Conservation (phyloP, 495 filamentous ascomycete species). For the Cairneyella variabilis region DNA sequence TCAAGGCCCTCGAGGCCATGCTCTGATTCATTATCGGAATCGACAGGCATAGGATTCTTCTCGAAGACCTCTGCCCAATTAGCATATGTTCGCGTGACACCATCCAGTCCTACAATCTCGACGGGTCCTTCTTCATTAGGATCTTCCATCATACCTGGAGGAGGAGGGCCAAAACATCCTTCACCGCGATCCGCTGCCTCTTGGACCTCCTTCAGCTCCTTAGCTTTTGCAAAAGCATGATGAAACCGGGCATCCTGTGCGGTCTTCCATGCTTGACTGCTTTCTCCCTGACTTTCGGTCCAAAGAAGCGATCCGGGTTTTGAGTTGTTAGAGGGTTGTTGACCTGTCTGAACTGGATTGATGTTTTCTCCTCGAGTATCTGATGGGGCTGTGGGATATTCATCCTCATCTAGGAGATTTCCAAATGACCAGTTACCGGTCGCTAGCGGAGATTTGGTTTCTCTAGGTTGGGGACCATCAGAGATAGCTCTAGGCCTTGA, state of each 20-base stretch:
- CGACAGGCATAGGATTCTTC: neutral
- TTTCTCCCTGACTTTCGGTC: neutral
- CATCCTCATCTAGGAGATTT: slow-evolving; percentile 15
- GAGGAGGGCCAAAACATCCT: neutral
- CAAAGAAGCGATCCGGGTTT: neutral
- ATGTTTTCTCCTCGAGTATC: neutral
- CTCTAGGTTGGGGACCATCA: slow-evolving; percentile 38
- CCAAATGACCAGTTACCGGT: slow-evolving; percentile 46
- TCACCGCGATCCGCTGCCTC: neutral
- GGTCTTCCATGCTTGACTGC: slow-evolving; percentile 16
- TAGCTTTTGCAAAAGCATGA: slow-evolving; percentile 6
- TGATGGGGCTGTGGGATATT: no score
- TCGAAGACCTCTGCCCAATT: slow-evolving; percentile 19
- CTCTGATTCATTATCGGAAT: slow-evolving; percentile 31
- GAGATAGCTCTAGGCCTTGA: slow-evolving; percentile 38
- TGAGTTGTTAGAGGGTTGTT: no score
- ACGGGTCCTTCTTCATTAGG: slow-evolving; percentile 21
- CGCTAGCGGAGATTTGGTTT: slow-evolving; percentile 34
- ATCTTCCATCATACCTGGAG: neutral
- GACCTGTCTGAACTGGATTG: no score
- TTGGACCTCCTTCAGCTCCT: slow-evolving; percentile 6
- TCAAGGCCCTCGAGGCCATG: slow-evolving; percentile 22
- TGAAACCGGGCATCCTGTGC: slow-evolving; percentile 13
- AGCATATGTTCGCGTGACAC: slow-evolving; percentile 8
- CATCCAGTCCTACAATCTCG: slow-evolving; percentile 22